Evolutionary conservation across 805 yeast genomes (phyloP).

Genomic region (Lipomyces yamadae): DNA sequence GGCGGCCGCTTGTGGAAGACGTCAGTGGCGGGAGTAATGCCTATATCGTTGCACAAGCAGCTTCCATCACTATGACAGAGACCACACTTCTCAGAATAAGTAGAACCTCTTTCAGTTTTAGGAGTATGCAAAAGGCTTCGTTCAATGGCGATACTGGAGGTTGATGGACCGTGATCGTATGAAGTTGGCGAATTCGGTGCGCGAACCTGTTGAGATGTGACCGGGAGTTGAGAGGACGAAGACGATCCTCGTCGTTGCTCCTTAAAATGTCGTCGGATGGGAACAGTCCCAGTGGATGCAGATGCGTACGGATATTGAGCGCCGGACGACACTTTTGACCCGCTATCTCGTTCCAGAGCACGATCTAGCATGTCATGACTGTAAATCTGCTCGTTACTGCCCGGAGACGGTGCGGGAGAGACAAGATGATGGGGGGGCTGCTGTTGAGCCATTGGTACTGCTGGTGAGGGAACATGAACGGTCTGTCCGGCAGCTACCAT

Average conservation of each 20-base stretch:
- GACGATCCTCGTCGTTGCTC: slow-evolving; percentile 2
- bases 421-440: slow-evolving; percentile 49
- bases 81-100: slow-evolving; percentile 28
- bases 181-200: slow-evolving; percentile 14
- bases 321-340: slow-evolving; percentile 11
- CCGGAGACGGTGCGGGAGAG: slow-evolving; percentile 59
- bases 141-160: slow-evolving; percentile 8
- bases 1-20: slow-evolving; percentile 27
- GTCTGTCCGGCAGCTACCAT: slow-evolving; percentile 18
- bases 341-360: slow-evolving; percentile 29
- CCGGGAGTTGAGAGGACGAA: background rate
- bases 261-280: slow-evolving; percentile 21
- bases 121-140: slow-evolving; percentile 13
- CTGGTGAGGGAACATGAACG: background rate
- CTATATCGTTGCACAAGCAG: slow-evolving; percentile 35
- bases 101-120: slow-evolving; percentile 3
- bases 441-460: slow-evolving; percentile 12
- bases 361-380: slow-evolving; percentile 35
- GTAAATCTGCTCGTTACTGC: slow-evolving; percentile 36
- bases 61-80: slow-evolving; percentile 34
- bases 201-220: background rate
- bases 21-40: slow-evolving; percentile 33
- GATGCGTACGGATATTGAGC: slow-evolving; percentile 16
- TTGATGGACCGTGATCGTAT: slow-evolving; percentile 6
- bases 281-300: slow-evolving; percentile 22